Evolutionary conservation across 257 asterid genomes (phyloP).

Genomic region (Hygrophila difformis): DNA sequence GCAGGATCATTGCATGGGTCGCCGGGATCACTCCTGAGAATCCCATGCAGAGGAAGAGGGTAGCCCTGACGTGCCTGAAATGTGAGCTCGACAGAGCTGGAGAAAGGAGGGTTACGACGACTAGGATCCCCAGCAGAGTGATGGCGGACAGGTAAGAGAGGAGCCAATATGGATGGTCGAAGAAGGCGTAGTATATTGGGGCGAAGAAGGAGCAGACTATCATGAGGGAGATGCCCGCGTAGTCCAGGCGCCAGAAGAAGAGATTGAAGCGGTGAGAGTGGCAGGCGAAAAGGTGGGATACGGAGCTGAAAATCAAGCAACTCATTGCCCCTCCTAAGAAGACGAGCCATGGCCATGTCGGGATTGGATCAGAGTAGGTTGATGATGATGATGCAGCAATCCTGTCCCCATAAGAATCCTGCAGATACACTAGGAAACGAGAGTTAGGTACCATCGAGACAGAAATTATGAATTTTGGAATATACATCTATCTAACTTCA

Average conservation of each 20-base stretch:
- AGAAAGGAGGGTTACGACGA: conserved; percentile 52
- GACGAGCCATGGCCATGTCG: conserved; percentile 90
- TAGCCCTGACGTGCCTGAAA: conserved; percentile 59
- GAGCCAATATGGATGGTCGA: conserved; percentile 48
- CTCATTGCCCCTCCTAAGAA: conserved; percentile 82
- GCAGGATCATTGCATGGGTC: conserved; percentile 50
- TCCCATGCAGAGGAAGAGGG: conserved; percentile 79
- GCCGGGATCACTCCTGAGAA: conserved; percentile 86
- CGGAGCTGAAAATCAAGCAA: conserved; percentile 64
- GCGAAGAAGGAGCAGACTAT: conserved; percentile 79
- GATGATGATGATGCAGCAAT: conserved; percentile 33
- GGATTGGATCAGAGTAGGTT: conserved; percentile 27
- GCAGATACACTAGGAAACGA: conserved; percentile 15
- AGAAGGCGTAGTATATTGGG: conserved; percentile 71
- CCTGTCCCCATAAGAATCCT: conserved; percentile 42
- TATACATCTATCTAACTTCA: too few species aligned
- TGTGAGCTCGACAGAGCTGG: conserved; percentile 52
- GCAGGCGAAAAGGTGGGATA: conserved; percentile 85
- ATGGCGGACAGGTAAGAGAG: conserved; percentile 54
- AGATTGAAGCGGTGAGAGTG: conserved; percentile 62
- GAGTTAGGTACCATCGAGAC: too few species aligned
- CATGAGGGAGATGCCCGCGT: conserved; percentile 81
- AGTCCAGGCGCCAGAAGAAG: conserved; percentile 96
- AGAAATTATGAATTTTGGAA: too few species aligned
- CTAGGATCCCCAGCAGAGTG: conserved; percentile 45